These are phyloP conservation scores for Lactifluus piperatus DNA, from an alignment of 768 basidiomycete genomes.

Conservation along the genomic window DNA sequence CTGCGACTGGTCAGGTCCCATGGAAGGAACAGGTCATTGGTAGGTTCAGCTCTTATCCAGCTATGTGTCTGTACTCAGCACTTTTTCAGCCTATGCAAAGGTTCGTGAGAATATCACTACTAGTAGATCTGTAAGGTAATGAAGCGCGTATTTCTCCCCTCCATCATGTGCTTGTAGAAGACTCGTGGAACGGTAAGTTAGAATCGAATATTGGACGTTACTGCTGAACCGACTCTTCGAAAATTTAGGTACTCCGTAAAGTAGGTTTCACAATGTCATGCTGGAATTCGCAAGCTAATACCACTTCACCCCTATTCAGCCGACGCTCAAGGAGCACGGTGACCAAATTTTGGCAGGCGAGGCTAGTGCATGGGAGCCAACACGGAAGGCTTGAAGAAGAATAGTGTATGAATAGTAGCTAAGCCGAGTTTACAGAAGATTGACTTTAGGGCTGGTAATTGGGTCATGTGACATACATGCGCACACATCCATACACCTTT, in stretches of 20 bases:
- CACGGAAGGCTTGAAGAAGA: not conserved
- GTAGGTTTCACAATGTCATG: not conserved
- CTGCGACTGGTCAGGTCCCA: constrained; percentile 30
- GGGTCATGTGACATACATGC: too few species aligned
- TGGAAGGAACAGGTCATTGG: constrained; percentile 57
- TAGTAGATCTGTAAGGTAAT: not conserved
- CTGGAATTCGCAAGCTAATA: not conserved
- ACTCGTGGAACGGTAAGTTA: constrained; percentile 14
- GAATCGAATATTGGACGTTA: not conserved
- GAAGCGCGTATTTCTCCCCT: not conserved
- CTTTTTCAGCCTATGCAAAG: constrained; percentile 10
- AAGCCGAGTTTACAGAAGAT: too few species aligned
- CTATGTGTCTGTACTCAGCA: not conserved
- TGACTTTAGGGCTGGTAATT: too few species aligned
- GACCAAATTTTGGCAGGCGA: constrained; percentile 45
- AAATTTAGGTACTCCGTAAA: constrained; percentile 12
- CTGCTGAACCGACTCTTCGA: not conserved
- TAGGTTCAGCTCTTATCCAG: constrained; percentile 22
- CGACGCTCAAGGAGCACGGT: constrained; percentile 44
- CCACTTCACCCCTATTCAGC: constrained; percentile 17
- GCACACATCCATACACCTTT: too few species aligned
- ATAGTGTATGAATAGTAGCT: too few species aligned
- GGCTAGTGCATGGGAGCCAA: constrained; percentile 19
- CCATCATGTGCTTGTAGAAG: not conserved
- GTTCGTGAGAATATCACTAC: not conserved